Percentiles rank a stretch among this genome's conserved stretches.
These are phyloP conservation scores for Letharia columbiana DNA, from an alignment of 495 filamentous ascomycete species.

Conservation along the genomic window DNA sequence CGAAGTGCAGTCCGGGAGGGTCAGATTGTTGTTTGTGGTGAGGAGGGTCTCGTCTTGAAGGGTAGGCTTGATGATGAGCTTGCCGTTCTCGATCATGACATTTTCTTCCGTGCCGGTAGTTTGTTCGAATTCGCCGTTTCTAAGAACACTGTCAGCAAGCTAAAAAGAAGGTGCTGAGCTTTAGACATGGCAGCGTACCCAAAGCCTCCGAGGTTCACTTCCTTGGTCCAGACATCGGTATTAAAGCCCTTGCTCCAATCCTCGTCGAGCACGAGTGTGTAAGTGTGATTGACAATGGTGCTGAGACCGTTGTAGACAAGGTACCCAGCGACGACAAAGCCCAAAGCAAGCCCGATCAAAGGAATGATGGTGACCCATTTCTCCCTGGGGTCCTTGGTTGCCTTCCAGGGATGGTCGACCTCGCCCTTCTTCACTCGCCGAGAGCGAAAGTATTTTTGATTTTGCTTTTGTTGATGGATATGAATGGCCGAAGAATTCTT, in stretches of 20 bases:
- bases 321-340: slow-evolving; percentile 56
- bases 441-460: slow-evolving; percentile 63
- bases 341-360: slow-evolving; percentile 55
- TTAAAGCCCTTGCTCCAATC: slow-evolving; percentile 57
- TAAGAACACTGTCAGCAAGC: slow-evolving; percentile 26
- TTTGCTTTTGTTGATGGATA: slow-evolving; percentile 24
- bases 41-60: slow-evolving; percentile 59
- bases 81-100: slow-evolving; percentile 58
- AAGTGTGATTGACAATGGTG: slow-evolving; percentile 58
- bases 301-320: slow-evolving; percentile 62
- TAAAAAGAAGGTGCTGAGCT: slow-evolving; percentile 15
- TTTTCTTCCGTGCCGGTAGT: slow-evolving; percentile 65
- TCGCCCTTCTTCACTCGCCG: slow-evolving; percentile 61
- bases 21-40: slow-evolving; percentile 52
- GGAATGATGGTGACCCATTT: slow-evolving; percentile 81
- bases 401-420: slow-evolving; percentile 55
- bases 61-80: slow-evolving; percentile 67
- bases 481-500: slow-evolving; percentile 28
- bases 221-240: slow-evolving; percentile 60
- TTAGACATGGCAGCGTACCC: slow-evolving; percentile 46
- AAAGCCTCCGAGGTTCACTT: slow-evolving; percentile 68
- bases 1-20: slow-evolving; percentile 50
- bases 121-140: slow-evolving; percentile 73
- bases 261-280: slow-evolving; percentile 64
- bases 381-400: slow-evolving; percentile 62